Evolutionary conservation across 1,284 basidiomycete genomes (phyloP).

Genomic region (Malassezia globosa): DNA sequence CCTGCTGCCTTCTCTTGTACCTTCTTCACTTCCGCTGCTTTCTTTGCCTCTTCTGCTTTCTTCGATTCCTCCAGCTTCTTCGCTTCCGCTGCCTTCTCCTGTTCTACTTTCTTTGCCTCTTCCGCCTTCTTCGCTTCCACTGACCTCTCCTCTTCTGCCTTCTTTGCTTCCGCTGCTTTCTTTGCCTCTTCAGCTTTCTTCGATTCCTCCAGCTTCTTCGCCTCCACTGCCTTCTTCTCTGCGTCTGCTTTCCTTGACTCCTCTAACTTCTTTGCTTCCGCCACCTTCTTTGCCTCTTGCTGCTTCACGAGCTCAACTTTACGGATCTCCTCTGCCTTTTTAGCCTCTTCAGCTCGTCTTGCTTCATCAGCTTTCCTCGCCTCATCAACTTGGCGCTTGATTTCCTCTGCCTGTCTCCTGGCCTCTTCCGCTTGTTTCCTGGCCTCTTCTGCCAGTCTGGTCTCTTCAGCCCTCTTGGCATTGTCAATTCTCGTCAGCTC

Average conservation of each 20-base stretch:
- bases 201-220: neutral
- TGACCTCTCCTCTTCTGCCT: neutral
- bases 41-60: conserved; percentile 3
- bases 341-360: neutral
- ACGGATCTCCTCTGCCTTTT: neutral
- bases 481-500: too few species aligned
- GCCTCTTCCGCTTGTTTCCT: neutral
- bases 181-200: neutral
- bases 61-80: neutral
- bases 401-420: neutral
- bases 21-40: conserved; percentile 1
- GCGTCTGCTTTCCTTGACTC: neutral
- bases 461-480: neutral
- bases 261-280: neutral
- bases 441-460: neutral
- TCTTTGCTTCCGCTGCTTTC: neutral
- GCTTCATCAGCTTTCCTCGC: neutral
- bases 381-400: neutral
- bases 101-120: conserved; percentile 1
- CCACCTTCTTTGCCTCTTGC: neutral
- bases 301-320: neutral
- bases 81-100: neutral
- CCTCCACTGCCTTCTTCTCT: neutral
- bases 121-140: neutral
- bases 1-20: neutral